A percentile compares a stretch with the other conserved stretches of the same genome.
These are phyloP conservation scores for Elsinoe fawcettii DNA, from an alignment of 2,329 filamentous ascomycete genomes.

Conservation along the genomic window DNA sequence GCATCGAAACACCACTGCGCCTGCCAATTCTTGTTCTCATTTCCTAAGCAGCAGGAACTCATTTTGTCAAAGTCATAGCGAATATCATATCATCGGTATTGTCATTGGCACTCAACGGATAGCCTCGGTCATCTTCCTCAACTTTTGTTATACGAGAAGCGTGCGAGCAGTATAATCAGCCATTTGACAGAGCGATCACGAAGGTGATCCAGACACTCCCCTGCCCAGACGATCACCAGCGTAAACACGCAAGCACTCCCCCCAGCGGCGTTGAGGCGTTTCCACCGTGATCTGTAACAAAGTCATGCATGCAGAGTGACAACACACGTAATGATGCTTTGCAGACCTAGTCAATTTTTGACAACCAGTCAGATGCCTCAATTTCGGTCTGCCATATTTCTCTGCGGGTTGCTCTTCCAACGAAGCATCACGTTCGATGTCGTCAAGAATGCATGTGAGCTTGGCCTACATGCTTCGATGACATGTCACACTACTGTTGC, in stretches of 20 bases:
- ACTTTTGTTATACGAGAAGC: neutral
- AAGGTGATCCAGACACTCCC: neutral
- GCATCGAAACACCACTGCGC: neutral
- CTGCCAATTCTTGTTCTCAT: neutral
- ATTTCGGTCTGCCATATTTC: neutral
- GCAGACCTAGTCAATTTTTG: neutral
- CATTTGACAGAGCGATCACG: neutral
- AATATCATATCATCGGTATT: neutral
- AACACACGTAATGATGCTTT: neutral
- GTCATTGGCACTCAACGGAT: neutral
- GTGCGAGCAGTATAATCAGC: neutral
- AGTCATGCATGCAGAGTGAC: neutral
- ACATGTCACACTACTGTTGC: neutral
- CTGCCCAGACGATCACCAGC: constrained; percentile 8
- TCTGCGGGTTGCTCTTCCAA: neutral
- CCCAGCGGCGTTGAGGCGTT: neutral
- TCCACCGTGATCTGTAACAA: neutral
- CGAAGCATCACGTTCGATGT: neutral
- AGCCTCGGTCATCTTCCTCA: neutral
- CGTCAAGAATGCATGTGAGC: neutral
- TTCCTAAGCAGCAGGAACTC: neutral
- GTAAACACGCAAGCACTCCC: constrained; percentile 5
- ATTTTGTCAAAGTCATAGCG: neutral
- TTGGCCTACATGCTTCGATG: neutral
- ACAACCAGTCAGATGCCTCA: neutral